Conservation (phyloP, 257 asterid species). For the Rhazya stricta region DNA sequence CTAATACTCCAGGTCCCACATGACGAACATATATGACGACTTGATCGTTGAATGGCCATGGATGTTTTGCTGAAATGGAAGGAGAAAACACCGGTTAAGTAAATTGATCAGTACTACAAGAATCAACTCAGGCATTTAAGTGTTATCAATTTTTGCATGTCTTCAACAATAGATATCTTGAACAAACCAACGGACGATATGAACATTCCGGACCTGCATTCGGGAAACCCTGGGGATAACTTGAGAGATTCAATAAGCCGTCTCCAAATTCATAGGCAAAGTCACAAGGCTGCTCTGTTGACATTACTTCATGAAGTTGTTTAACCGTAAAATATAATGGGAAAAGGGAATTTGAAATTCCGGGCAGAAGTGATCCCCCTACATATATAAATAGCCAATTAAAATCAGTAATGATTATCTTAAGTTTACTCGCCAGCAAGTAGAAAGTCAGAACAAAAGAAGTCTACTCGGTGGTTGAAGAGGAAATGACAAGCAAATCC, state of each 20-base stretch:
- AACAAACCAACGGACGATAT: not conserved
- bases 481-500: not conserved
- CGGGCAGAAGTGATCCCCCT: slow-evolving; percentile 53
- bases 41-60: slow-evolving; percentile 80
- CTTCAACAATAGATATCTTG: not conserved
- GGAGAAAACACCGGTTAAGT: not conserved
- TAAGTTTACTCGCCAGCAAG: slow-evolving; percentile 7
- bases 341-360: slow-evolving; percentile 37
- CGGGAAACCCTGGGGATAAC: slow-evolving; percentile 65
- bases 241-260: slow-evolving; percentile 53
- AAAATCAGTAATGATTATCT: slow-evolving; percentile 3
- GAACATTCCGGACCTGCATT: slow-evolving; percentile 50
- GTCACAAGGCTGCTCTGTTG: slow-evolving; percentile 90
- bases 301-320: slow-evolving; percentile 58
- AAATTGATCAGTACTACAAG: not conserved
- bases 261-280: slow-evolving; percentile 80
- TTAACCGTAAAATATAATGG: slow-evolving; percentile 64
- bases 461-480: not conserved
- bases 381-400: slow-evolving; percentile 10
- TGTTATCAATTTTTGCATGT: not conserved
- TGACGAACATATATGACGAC: slow-evolving; percentile 68
- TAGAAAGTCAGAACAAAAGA: not conserved
- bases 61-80: slow-evolving; percentile 49
- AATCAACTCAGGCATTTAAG: not conserved
- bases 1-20: slow-evolving; percentile 76